Conservation (phyloP, 805 yeast species). For the Candida cerambycidarum region DNA sequence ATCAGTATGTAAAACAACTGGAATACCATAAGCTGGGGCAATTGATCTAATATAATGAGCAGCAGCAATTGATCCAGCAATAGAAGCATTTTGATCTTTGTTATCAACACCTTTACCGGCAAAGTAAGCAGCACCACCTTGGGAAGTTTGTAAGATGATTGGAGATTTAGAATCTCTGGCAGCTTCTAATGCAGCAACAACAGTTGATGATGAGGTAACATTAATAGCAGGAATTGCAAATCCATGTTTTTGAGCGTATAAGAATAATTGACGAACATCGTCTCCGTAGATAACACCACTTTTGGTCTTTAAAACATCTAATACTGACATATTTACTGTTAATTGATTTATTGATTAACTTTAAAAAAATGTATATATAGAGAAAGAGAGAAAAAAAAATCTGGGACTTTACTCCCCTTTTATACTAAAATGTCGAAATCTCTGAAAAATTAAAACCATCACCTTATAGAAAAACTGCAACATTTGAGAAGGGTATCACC, state of each 20-base stretch:
- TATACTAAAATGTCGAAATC: conserved; percentile 8
- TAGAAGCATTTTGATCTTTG: conserved; percentile 90
- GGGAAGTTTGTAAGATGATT: conserved; percentile 93
- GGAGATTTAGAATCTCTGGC: conserved; percentile 67
- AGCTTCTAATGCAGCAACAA: conserved; percentile 50
- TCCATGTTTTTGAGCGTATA: conserved; percentile 88
- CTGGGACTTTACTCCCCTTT: conserved; percentile 10
- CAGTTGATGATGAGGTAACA: conserved; percentile 97
- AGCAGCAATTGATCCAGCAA: conserved; percentile 94
- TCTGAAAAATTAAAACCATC: conserved; percentile 6
- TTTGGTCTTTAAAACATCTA: conserved; percentile 82
- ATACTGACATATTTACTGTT: conserved; percentile 49
- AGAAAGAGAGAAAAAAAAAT: conserved; percentile 5
- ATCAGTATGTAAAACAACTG: conserved; percentile 96
- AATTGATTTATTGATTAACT: neutral
- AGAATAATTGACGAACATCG: conserved; percentile 83
- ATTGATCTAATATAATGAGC: conserved; percentile 96
- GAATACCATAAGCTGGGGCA: conserved; percentile 95
- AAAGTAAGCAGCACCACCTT: conserved; percentile 99
- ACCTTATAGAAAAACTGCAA: conserved; percentile 8
- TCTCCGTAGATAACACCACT: conserved; percentile 99
- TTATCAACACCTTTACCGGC: conserved; percentile 99
- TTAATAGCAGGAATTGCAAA: conserved; percentile 99
- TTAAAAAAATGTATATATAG: neutral
- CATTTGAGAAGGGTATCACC: conserved; percentile 4